Conservation (phyloP, 2,329 filamentous ascomycete genomes). For the Aureobasidium sp. region DNA sequence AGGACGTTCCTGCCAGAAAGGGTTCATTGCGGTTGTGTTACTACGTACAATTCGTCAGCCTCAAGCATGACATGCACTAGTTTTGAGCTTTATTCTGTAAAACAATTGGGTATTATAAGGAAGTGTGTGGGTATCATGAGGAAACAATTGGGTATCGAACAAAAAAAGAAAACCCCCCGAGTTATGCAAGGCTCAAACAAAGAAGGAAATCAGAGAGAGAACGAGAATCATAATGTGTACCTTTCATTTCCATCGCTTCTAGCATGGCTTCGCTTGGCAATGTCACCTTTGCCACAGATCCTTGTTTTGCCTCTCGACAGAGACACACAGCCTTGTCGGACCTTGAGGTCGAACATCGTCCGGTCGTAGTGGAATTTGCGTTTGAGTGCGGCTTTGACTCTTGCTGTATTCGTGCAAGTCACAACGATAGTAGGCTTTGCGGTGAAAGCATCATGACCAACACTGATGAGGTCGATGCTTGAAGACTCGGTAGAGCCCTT, state of each 20-base stretch:
- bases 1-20: slow-evolving; percentile 69
- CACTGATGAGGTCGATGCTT: slow-evolving; percentile 67
- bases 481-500: slow-evolving; percentile 67
- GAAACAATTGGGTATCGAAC: slow-evolving; percentile 10
- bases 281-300: slow-evolving; percentile 2
- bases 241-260: slow-evolving; percentile 14
- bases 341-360: slow-evolving; percentile 57
- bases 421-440: slow-evolving; percentile 67
- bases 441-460: slow-evolving; percentile 59
- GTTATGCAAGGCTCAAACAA: neutral
- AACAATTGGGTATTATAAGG: neutral
- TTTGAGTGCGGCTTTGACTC: slow-evolving; percentile 63
- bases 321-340: slow-evolving; percentile 51
- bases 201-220: neutral
- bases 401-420: slow-evolving; percentile 65
- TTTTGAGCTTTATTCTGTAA: neutral
- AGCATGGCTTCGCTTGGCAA: slow-evolving; percentile 24
- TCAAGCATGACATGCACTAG: slow-evolving; percentile 6
- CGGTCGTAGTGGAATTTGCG: slow-evolving; percentile 63
- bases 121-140: neutral
- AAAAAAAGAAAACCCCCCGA: neutral
- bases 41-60: slow-evolving; percentile 11
- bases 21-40: slow-evolving; percentile 41
- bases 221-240: slow-evolving; percentile 14
- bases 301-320: slow-evolving; percentile 17